Evolutionary conservation across 2,329 filamentous ascomycete species (phyloP).

Genomic region (Paecilomyces formosus): DNA sequence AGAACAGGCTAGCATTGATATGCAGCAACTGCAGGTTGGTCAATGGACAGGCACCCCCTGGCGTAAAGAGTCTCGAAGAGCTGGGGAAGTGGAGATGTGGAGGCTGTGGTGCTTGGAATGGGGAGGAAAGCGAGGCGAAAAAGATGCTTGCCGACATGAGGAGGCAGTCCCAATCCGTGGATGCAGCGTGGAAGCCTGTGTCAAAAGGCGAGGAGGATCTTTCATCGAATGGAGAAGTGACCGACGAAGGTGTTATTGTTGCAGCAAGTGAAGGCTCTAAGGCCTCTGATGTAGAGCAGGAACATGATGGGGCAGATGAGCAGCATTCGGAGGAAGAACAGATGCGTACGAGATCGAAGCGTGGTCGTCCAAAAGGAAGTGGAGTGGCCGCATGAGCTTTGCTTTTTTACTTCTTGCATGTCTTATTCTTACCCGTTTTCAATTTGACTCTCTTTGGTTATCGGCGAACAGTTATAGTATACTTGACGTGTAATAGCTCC

Average conservation of each 20-base stretch:
- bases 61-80: slow-evolving; percentile 67
- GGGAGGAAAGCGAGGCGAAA: slow-evolving; percentile 67
- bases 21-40: slow-evolving; percentile 77
- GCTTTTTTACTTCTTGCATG: not conserved
- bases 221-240: slow-evolving; percentile 13
- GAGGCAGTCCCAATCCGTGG: slow-evolving; percentile 10
- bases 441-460: not conserved
- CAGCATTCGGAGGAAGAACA: slow-evolving; percentile 2
- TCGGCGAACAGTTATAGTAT: not conserved
- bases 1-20: slow-evolving; percentile 83
- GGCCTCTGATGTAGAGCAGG: slow-evolving; percentile 13
- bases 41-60: slow-evolving; percentile 91
- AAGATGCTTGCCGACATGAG: slow-evolving; percentile 63
- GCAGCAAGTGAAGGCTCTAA: slow-evolving; percentile 17
- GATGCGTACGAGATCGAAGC: slow-evolving; percentile 16
- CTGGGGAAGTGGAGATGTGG: slow-evolving; percentile 84
- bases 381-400: slow-evolving; percentile 12
- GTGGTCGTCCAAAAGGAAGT: slow-evolving; percentile 15
- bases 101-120: slow-evolving; percentile 75
- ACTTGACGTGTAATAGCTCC: not conserved
- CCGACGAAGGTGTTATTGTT: slow-evolving; percentile 20
- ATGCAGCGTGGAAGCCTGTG: slow-evolving; percentile 16
- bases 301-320: slow-evolving; percentile 7
- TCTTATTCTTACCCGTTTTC: not conserved
- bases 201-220: slow-evolving; percentile 12